A percentile compares a stretch with the other conserved stretches of the same genome.
Evolutionary conservation across 2,329 filamentous ascomycete species (phyloP).

Genomic region (Aureobasidium vineae): DNA sequence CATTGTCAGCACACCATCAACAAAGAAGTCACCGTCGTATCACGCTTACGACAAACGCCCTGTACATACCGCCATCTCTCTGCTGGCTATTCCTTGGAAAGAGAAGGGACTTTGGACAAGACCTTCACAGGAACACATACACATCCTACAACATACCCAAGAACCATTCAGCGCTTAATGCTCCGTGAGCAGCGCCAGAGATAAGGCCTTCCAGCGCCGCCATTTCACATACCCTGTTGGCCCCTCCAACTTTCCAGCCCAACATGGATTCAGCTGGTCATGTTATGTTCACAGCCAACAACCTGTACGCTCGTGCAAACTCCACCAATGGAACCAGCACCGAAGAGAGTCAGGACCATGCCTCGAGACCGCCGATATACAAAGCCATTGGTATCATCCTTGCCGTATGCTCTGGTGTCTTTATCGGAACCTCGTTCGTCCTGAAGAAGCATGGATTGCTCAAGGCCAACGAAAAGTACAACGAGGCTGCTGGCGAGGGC

Average conservation of each 20-base stretch:
- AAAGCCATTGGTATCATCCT: slow-evolving; percentile 85
- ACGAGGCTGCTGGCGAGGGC: slow-evolving; percentile 91
- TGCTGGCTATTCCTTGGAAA: background rate
- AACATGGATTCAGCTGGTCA: slow-evolving; percentile 47
- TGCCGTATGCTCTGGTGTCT: slow-evolving; percentile 81
- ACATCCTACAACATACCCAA: background rate
- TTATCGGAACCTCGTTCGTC: slow-evolving; percentile 94
- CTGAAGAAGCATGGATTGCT: slow-evolving; percentile 91
- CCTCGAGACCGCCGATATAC: slow-evolving; percentile 59
- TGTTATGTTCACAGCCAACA: slow-evolving; percentile 43
- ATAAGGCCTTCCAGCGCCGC: slow-evolving; percentile 17
- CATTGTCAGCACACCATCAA: slow-evolving; percentile 22
- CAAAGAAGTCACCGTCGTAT: background rate
- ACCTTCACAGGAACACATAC: background rate
- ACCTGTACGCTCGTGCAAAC: slow-evolving; percentile 49
- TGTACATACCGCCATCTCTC: background rate
- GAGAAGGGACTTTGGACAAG: background rate
- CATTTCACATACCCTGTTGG: background rate
- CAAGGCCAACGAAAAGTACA: slow-evolving; percentile 92
- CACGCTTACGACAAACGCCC: background rate
- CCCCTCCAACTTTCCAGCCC: background rate
- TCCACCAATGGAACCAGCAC: slow-evolving; percentile 32
- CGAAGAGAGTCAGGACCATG: slow-evolving; percentile 30
- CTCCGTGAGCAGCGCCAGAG: slow-evolving; percentile 12
- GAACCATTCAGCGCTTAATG: slow-evolving; percentile 14